Base-by-base conservation (phyloP, 441 rosid genomes). In the Populus tomentosa region DNA sequence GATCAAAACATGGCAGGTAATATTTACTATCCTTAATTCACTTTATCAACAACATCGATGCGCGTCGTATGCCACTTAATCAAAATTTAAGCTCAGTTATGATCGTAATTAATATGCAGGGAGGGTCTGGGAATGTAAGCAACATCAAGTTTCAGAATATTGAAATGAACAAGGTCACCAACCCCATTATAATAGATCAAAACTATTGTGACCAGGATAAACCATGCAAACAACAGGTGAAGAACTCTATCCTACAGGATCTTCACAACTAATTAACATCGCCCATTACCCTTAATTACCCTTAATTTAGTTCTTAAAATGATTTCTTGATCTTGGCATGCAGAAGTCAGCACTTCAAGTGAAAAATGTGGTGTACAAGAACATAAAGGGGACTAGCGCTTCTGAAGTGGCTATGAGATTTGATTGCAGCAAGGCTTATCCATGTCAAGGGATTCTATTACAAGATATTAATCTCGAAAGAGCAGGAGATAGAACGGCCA, bases 1-100 rank as follows among this genome's bases (percentile, higher is more conserved):
- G 82, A 91, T 93, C 79, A 94, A 93, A 85, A 93, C 98, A 26
- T 94, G 91, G 86, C 97, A 89, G 95, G 97, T 87, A 75, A 81
- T 40, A 38, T 6, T n/a, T 59, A 59, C 64, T n/a, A n/a, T 59
- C 24, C 64, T 3, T 10, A 30, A 30, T 30, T 30, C 24, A 71
- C 42, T 33, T 42, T 0, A 67, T 67, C 21, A 28, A 0, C 33
- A 33, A 32, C 0, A 14, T 53, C 5, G 53, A 46, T 46, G 1
- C 3, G 56, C 8, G 1, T 53, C n/a, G 10, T n/a, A 20, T 59
- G 10, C 23, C 63, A 59, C 8, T 59, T n/a, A 0, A 59, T 70
- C 2, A 50, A 8, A 16, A 4, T 20, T 26, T 7, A 16, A n/a
- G 11, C 35, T 26, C 33, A 1, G 16, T 6, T n/a, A 2, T 33